Evolutionary conservation across 2,329 filamentous ascomycete species (phyloP), one percentile per base, ranked within the genome.

Genomic region (Neophaeococcomyces aloes): DNA sequence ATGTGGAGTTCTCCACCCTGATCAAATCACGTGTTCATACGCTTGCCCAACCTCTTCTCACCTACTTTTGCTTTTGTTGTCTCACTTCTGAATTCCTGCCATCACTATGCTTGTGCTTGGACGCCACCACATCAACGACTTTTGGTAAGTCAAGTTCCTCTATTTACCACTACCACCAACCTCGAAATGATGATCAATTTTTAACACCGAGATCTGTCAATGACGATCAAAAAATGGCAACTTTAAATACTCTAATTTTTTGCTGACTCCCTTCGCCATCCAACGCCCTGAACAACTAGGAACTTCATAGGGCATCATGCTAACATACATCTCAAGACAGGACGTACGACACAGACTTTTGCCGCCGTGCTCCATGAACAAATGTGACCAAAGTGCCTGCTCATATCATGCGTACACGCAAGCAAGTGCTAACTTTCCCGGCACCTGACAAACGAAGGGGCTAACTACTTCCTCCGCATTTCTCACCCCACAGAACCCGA

Each of bases 231-330:
- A 69, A 70, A 72, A 66, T 67, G 53, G 69, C 71, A 77, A 76
- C 75, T 76, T 74, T 68, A 38, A 74, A 75, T 69, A 79, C 75
- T 80, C 75, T 80, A 79, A 79, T 80, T 80, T 80, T 79, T 80
- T 79, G 63, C 74, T 79, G 76, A 80, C 64, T 59, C 61, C 60
- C 21, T 14, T 38, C 21, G 10, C 27, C 19, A 4, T 17, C 21
- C 3, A n/a, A n/a, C n/a, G n/a, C n/a, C n/a, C n/a, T n/a, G n/a
- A n/a, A n/a, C n/a, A n/a, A n/a, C n/a, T n/a, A n/a, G n/a, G n/a
- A n/a, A n/a, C n/a, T n/a, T n/a, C n/a, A n/a, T n/a, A n/a, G n/a
- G n/a, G 6, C 37, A 14, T 18, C 21, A 6, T 18, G 7, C 14
- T 3, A 5, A 39, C 14, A 15, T 29, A 23, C 18, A 29, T 7